Evolutionary conservation across 2,329 filamentous ascomycete genomes (phyloP).

Genomic region (Dendrostoma leiphaemia): DNA sequence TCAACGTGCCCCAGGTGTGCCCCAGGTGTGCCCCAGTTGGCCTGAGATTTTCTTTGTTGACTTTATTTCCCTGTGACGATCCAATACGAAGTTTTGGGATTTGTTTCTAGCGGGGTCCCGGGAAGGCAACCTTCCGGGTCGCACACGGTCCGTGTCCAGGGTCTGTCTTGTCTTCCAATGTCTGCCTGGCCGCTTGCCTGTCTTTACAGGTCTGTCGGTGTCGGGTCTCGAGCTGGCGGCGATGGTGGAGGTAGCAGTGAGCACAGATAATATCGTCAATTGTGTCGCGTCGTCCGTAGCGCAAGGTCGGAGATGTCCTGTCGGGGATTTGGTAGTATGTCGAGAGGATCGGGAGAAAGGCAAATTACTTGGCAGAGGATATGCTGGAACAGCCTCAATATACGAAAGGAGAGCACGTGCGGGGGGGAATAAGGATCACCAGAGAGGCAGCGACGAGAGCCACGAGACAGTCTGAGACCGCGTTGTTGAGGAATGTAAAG

Average conservation of each 20-base stretch:
- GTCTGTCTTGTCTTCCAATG: too few relatives aligned
- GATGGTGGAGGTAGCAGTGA: too few relatives aligned
- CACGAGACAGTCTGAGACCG: not conserved
- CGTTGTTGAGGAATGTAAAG: not conserved
- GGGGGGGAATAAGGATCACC: not conserved
- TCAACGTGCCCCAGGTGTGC: too few relatives aligned
- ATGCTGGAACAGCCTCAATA: not conserved
- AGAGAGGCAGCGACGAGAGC: not conserved
- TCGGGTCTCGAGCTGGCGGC: not conserved
- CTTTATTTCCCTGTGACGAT: not conserved
- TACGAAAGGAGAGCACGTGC: not conserved
- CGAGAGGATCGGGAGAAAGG: too few relatives aligned
- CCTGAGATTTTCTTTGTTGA: not conserved
- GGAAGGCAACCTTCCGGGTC: not conserved
- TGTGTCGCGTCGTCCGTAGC: not conserved
- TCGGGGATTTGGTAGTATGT: not conserved
- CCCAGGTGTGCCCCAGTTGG: too few relatives aligned
- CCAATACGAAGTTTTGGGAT: not conserved
- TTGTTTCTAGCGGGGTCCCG: not conserved
- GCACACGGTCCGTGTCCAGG: not conserved
- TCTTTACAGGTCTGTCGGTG: too few relatives aligned
- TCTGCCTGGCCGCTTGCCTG: too few relatives aligned
- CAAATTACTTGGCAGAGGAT: not conserved
- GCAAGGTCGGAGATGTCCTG: not conserved
- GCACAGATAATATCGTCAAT: not conserved